These are phyloP conservation scores for Rusavskia elegans DNA, from an alignment of 495 filamentous ascomycete species.

Conservation along the genomic window DNA sequence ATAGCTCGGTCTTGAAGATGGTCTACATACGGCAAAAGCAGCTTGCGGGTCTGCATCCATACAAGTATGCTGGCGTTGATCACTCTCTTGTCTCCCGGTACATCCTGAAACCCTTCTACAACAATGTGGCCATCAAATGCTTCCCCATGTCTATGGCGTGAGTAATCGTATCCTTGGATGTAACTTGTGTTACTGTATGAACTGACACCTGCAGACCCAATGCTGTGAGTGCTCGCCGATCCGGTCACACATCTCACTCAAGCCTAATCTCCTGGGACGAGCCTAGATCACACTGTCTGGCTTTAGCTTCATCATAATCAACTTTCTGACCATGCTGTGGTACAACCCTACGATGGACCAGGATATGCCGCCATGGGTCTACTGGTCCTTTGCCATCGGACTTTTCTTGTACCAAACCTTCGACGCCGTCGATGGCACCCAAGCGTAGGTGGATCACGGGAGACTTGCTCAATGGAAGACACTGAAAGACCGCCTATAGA, in stretches of 20 bases:
- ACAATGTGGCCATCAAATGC: conserved; percentile 76
- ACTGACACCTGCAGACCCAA: conserved; percentile 32
- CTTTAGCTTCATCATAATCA: conserved; percentile 80
- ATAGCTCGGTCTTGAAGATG: conserved; percentile 25
- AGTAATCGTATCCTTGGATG: conserved; percentile 18
- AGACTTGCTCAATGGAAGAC: not conserved
- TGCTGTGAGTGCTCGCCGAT: conserved; percentile 33
- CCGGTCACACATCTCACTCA: not conserved
- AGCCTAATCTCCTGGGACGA: not conserved
- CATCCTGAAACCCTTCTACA: conserved; percentile 95
- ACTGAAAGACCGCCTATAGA: conserved; percentile 25
- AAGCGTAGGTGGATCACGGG: conserved; percentile 47
- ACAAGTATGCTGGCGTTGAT: conserved; percentile 87
- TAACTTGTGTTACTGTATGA: not conserved
- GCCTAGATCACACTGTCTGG: conserved; percentile 72
- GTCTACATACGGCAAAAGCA: conserved; percentile 86
- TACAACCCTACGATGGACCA: conserved; percentile 90
- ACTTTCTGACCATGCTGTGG: conserved; percentile 87
- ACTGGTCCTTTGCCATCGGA: conserved; percentile 75
- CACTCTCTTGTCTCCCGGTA: conserved; percentile 78
- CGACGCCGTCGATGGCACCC: conserved; percentile 88
- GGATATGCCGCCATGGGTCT: conserved; percentile 90
- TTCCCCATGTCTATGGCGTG: conserved; percentile 94
- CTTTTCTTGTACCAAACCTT: conserved; percentile 97
- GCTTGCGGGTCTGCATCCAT: conserved; percentile 72